These are phyloP conservation scores for Penicillium robsamsonii DNA, from an alignment of 495 filamentous ascomycete genomes.

Conservation along the genomic window DNA sequence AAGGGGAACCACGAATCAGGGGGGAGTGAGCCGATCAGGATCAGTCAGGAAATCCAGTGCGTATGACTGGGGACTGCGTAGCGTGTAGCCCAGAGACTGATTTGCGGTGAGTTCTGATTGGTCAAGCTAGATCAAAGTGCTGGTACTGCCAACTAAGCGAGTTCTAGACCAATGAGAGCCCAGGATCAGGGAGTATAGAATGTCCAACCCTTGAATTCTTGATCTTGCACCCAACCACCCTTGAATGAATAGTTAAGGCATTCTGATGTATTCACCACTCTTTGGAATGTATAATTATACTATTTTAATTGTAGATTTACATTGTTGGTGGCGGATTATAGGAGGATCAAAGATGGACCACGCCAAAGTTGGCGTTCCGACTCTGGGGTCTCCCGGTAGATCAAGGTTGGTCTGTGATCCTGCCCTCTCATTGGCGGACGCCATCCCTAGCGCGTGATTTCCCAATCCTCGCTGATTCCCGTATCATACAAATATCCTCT, in stretches of 20 bases:
- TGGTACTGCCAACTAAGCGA: constrained; percentile 39
- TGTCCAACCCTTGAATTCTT: constrained; percentile 29
- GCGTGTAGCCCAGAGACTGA: constrained; percentile 27
- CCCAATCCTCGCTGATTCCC: constrained; percentile 30
- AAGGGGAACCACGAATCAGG: constrained; percentile 25
- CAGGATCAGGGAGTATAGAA: constrained; percentile 45
- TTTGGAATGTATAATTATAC: constrained; percentile 18
- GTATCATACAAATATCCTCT: constrained; percentile 49
- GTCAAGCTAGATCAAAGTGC: constrained; percentile 2
- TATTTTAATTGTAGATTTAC: constrained; percentile 22
- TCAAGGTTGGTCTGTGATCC: constrained; percentile 35
- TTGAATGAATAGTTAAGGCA: constrained; percentile 18
- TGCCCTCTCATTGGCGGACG: constrained; percentile 43
- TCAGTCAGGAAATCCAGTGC: constrained; percentile 22
- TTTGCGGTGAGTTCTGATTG: constrained; percentile 32
- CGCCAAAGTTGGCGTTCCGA: constrained; percentile 23
- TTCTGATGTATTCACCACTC: constrained; percentile 14
- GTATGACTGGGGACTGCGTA: constrained; percentile 29
- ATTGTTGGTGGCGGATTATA: constrained; percentile 22
- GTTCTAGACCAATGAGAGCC: constrained; percentile 38
- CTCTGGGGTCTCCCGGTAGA: constrained; percentile 32
- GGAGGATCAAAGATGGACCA: constrained; percentile 28
- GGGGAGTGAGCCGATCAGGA: constrained; percentile 24
- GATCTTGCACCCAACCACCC: constrained; percentile 37
- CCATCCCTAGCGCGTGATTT: constrained; percentile 43